Conservation (phyloP, 2,329 filamentous ascomycete genomes). For the Exophiala oligosperma region DNA sequence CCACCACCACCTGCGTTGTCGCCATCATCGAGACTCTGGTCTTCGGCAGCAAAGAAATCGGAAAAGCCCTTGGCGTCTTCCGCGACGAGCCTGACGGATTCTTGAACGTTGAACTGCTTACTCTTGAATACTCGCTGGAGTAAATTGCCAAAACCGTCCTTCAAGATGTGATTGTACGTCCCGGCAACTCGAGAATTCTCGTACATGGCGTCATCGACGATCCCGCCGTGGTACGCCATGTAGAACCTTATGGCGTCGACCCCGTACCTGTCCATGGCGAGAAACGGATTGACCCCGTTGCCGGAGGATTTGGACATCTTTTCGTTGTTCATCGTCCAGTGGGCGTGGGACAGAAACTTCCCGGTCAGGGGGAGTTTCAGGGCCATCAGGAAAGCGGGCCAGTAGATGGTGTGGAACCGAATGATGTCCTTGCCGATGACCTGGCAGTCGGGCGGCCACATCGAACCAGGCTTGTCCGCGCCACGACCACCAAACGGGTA, state of each 20-base stretch:
- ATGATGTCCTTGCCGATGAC: conserved; percentile 96
- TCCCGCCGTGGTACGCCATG: conserved; percentile 75
- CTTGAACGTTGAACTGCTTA: conserved; percentile 67
- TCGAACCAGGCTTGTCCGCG: conserved; percentile 59
- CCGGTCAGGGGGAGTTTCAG: conserved; percentile 76
- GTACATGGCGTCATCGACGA: conserved; percentile 79
- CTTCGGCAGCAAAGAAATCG: conserved; percentile 22
- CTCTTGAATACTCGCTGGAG: conserved; percentile 67
- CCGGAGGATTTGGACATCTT: conserved; percentile 98
- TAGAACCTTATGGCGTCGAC: conserved; percentile 88
- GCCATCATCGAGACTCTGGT: conserved; percentile 31
- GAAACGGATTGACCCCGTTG: conserved; percentile 93
- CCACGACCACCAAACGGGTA: conserved; percentile 76
- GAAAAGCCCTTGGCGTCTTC: conserved; percentile 26
- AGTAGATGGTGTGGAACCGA: conserved; percentile 94
- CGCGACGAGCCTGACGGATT: conserved; percentile 52
- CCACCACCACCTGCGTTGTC: background rate
- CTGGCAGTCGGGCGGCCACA: conserved; percentile 91
- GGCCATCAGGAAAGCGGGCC: conserved; percentile 94
- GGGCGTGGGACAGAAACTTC: conserved; percentile 81
- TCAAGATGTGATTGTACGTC: conserved; percentile 77
- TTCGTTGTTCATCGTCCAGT: conserved; percentile 87
- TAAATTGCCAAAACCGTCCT: conserved; percentile 78
- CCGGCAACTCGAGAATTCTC: conserved; percentile 73
- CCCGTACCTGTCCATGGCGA: conserved; percentile 84